Evolutionary conservation across 306 rosid species (phyloP).

Genomic region (Acacia confusa): DNA sequence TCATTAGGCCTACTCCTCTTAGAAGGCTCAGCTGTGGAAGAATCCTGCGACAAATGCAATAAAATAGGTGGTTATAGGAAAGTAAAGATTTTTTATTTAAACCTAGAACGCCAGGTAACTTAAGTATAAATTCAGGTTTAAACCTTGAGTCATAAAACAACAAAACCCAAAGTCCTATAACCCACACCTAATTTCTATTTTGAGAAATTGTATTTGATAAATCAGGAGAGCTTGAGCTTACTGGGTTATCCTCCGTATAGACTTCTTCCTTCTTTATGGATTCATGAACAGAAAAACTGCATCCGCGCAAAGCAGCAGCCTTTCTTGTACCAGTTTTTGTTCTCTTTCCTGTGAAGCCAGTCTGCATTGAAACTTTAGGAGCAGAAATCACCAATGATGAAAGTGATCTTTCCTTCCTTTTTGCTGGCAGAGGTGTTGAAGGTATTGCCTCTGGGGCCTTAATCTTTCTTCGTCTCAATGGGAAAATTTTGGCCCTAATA

Average conservation of each 20-base stretch:
- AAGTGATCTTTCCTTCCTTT: constrained; percentile 95
- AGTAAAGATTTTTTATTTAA: not conserved
- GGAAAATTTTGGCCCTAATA: constrained; percentile 85
- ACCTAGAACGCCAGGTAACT: not conserved
- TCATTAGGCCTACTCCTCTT: constrained; percentile 47
- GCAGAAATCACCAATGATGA: constrained; percentile 92
- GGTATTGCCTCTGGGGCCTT: constrained; percentile 62
- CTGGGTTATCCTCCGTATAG: constrained; percentile 53
- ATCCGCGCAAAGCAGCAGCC: constrained; percentile 71
- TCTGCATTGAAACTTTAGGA: constrained; percentile 78
- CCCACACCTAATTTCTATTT: constrained; percentile 52
- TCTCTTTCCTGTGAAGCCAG: constrained; percentile 83
- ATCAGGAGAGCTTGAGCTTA: constrained; percentile 58
- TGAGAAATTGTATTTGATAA: constrained; percentile 40
- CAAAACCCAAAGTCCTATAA: not conserved
- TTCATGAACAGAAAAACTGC: constrained; percentile 58
- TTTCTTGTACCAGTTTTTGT: constrained; percentile 73
- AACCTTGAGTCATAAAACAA: constrained; percentile 13
- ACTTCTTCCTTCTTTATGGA: constrained; percentile 60
- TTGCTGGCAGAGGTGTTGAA: constrained; percentile 63
- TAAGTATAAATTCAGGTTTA: constrained; percentile 10
- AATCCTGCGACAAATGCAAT: constrained; percentile 51
- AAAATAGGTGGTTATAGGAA: constrained; percentile 5
- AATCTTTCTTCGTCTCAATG: constrained; percentile 58
- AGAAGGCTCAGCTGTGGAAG: constrained; percentile 59